These are phyloP conservation scores for Echeveria elegans DNA, from an alignment of 164 flowering plant species.

Conservation along the genomic window DNA sequence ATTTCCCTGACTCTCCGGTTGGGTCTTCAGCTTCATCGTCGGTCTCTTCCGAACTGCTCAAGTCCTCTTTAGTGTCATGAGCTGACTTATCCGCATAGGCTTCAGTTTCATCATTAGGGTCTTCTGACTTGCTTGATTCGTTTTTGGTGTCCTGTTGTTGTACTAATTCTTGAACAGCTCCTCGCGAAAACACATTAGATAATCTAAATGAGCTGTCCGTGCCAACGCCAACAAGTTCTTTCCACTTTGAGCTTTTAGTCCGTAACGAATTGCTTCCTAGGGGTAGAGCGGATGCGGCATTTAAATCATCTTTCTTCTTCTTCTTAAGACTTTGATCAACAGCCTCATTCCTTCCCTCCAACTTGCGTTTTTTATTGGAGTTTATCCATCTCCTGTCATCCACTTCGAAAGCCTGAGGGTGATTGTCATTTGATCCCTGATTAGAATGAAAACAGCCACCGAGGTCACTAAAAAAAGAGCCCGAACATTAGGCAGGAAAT, in stretches of 20 bases:
- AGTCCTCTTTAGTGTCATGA: neutral
- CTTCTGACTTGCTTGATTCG: slow-evolving; percentile 1
- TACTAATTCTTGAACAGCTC: slow-evolving; percentile 6
- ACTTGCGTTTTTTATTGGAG: neutral
- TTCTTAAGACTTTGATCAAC: neutral
- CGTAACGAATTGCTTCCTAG: slow-evolving; percentile 15
- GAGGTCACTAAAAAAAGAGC: neutral
- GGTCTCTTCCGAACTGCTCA: neutral
- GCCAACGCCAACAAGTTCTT: slow-evolving; percentile 28
- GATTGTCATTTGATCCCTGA: neutral
- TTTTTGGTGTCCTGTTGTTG: slow-evolving; percentile 8
- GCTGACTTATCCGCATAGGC: neutral
- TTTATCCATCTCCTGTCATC: neutral
- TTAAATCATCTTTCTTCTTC: slow-evolving; percentile 12
- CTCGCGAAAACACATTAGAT: slow-evolving; percentile 16
- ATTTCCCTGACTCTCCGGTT: neutral
- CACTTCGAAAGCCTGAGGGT: neutral
- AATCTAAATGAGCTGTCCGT: slow-evolving; percentile 21
- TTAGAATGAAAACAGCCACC: neutral
- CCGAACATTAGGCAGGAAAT: neutral
- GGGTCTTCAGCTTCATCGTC: slow-evolving; percentile 6
- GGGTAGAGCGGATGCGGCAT: slow-evolving; percentile 12
- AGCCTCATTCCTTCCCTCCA: neutral
- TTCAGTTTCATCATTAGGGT: slow-evolving; percentile 6
- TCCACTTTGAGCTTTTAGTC: slow-evolving; percentile 58